Percentiles rank a stretch among this genome's conserved stretches.
Conservation (phyloP, 805 yeast genomes). For the Grigorovia jiainica region DNA sequence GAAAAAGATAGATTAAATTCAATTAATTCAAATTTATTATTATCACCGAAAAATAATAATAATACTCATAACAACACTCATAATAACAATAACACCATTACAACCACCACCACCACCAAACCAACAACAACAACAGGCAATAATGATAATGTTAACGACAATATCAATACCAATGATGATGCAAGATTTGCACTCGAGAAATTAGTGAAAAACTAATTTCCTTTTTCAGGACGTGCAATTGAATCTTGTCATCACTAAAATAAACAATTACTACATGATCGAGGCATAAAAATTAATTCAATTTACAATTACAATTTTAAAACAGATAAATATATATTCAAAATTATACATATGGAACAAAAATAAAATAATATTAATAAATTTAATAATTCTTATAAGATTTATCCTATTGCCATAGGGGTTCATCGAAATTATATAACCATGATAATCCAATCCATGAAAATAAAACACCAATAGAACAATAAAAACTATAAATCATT, state of each 20-base stretch:
- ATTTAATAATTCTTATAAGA: background rate
- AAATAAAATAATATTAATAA: background rate
- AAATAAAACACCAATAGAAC: constrained; percentile 73
- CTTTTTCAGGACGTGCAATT: too few relatives aligned
- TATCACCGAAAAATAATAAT: background rate
- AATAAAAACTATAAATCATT: constrained; percentile 78
- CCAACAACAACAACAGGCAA: background rate
- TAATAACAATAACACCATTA: background rate
- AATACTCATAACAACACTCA: constrained; percentile 1
- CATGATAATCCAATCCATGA: constrained; percentile 87
- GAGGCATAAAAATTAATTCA: too few relatives aligned
- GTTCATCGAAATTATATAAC: constrained; percentile 78
- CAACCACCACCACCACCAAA: background rate
- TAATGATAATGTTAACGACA: background rate
- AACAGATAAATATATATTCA: background rate
- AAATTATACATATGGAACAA: background rate
- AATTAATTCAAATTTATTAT: background rate
- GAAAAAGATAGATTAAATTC: background rate
- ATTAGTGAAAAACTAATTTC: constrained; percentile 14
- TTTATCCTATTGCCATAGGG: constrained; percentile 38
- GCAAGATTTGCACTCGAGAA: constrained; percentile 25
- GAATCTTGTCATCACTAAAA: too few relatives aligned
- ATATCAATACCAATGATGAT: constrained; percentile 15
- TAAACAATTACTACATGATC: too few relatives aligned
- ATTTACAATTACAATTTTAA: too few relatives aligned